Evolutionary conservation across 1,139 yeast species (phyloP).

Genomic region (Pichia sp.): DNA sequence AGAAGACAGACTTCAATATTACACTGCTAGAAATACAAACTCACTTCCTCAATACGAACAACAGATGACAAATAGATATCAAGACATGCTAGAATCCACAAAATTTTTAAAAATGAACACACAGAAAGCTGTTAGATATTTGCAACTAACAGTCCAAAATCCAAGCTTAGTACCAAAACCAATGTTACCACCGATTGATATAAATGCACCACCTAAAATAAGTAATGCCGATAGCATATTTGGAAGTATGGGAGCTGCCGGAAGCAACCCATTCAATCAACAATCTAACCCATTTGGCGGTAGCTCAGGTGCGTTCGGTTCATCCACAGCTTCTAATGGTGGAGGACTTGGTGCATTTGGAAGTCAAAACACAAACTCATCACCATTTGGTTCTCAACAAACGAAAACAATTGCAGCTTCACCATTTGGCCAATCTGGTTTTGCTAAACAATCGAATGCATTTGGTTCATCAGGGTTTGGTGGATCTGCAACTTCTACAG

Average conservation of each 20-base stretch:
- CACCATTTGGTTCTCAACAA: constrained; percentile 25
- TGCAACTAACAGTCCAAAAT: constrained; percentile 47
- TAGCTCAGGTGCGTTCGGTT: constrained; percentile 16
- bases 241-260: constrained; percentile 1
- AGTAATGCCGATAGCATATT: constrained; percentile 8
- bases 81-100: constrained; percentile 49
- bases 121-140: constrained; percentile 53
- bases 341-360: constrained; percentile 13
- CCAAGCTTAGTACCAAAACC: constrained; percentile 35
- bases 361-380: constrained; percentile 9
- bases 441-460: background rate
- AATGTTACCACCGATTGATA: constrained; percentile 38
- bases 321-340: constrained; percentile 15
- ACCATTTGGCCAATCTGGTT: constrained; percentile 10
- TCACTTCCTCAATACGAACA: constrained; percentile 40
- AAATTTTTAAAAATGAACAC: constrained; percentile 40
- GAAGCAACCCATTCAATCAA: constrained; percentile 22
- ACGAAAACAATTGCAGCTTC: background rate
- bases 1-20: constrained; percentile 49
- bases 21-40: constrained; percentile 41
- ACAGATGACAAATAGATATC: constrained; percentile 40
- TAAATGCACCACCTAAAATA: background rate
- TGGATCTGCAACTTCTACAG: background rate
- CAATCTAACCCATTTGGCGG: constrained; percentile 19
- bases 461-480: constrained; percentile 12